Percentiles rank a stretch among this genome's conserved stretches.
These are phyloP conservation scores for Nepenthes mirabilis DNA, from an alignment of 148 eudicot genomes.

Conservation along the genomic window DNA sequence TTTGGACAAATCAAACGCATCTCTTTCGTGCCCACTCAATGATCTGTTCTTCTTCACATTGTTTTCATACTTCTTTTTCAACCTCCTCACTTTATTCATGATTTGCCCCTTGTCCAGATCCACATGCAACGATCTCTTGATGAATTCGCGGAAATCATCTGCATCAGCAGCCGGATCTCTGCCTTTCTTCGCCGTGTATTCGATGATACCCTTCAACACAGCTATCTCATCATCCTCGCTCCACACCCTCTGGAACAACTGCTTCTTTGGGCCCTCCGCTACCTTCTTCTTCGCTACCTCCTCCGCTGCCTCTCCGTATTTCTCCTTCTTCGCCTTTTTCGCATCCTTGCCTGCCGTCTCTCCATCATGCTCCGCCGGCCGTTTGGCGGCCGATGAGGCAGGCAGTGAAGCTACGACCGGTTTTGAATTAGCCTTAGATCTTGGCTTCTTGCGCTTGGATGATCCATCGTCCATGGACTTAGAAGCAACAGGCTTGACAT, in stretches of 20 bases:
- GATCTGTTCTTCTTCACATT: conserved; percentile 13
- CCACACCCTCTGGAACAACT: conserved; percentile 37
- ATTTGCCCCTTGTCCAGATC: conserved; percentile 25
- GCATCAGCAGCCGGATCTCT: conserved; percentile 17
- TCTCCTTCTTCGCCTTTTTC: conserved; percentile 8
- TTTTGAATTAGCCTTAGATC: too few species aligned
- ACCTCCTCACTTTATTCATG: conserved; percentile 21
- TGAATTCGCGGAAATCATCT: conserved; percentile 21
- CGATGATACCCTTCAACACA: conserved; percentile 35
- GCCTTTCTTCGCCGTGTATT: conserved; percentile 16
- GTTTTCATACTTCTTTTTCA: conserved; percentile 26
- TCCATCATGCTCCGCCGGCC: background rate
- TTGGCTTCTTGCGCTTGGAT: too few species aligned
- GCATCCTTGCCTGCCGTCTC: conserved; percentile 2
- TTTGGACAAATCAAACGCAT: conserved; percentile 22
- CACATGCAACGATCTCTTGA: conserved; percentile 21
- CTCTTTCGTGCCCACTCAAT: conserved; percentile 21
- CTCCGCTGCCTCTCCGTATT: conserved; percentile 2
- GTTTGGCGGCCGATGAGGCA: background rate
- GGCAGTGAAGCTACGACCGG: background rate
- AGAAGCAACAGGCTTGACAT: background rate
- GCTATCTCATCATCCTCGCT: conserved; percentile 47
- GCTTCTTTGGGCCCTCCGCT: too few species aligned
- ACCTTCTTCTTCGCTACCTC: conserved; percentile 2
- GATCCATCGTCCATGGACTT: too few species aligned